Conservation (phyloP, 2,329 filamentous ascomycete species). For the Xylaria multiplex region DNA sequence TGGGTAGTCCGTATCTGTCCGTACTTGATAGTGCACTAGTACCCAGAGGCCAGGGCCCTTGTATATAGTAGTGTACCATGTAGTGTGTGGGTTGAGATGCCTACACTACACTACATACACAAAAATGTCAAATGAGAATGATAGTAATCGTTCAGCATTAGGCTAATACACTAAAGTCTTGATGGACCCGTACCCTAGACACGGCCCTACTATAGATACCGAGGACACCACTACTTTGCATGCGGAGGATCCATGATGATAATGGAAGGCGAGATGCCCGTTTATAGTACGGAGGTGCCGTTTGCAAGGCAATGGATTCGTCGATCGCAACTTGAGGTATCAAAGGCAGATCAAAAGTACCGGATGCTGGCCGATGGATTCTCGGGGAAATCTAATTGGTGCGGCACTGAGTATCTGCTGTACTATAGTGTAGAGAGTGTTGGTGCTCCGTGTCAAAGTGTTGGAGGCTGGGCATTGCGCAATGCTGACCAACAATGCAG, state of each 20-base stretch:
- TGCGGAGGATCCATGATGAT: background rate
- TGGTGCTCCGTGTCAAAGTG: background rate
- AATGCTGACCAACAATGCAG: constrained; percentile 13
- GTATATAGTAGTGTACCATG: too few relatives aligned
- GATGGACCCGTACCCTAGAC: too few relatives aligned
- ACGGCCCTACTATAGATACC: too few relatives aligned
- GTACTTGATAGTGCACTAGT: background rate
- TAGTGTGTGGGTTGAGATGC: constrained; percentile 1
- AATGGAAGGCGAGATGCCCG: background rate
- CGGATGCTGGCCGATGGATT: constrained; percentile 11
- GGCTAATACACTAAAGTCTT: constrained; percentile 17
- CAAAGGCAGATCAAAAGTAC: background rate
- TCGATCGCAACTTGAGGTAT: constrained; percentile 28
- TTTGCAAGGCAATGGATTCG: constrained; percentile 11
- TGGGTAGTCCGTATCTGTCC: too few relatives aligned
- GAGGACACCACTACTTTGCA: too few relatives aligned
- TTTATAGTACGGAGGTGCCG: constrained; percentile 15
- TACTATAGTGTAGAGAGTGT: too few relatives aligned
- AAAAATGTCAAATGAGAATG: background rate
- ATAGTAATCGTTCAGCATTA: constrained; percentile 26
- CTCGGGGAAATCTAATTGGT: constrained; percentile 6
- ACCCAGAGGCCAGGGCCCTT: background rate
- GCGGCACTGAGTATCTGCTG: too few relatives aligned
- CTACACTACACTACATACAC: background rate
- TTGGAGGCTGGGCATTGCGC: constrained; percentile 5